phyloP scores from a whole-genome alignment of 148 eudicot genomes.

The Nepenthes gracilis region DNA sequence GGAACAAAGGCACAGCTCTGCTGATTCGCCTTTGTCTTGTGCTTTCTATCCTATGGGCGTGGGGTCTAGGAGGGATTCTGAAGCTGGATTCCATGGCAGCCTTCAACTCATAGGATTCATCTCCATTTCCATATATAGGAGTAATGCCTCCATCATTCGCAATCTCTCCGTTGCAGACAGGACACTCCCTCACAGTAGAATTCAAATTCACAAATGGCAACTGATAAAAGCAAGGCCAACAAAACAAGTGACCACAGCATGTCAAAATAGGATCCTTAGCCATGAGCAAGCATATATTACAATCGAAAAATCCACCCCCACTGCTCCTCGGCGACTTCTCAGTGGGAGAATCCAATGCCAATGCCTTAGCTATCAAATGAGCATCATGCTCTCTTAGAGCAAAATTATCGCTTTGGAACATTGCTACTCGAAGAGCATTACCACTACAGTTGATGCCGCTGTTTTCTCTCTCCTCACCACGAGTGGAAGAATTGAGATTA shows the following conservation, averaged over 20 bases:
- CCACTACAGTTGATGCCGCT: neutral
- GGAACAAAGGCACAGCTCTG: slow-evolving; percentile 21
- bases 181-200: slow-evolving; percentile 40
- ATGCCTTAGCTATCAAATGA: slow-evolving; percentile 30
- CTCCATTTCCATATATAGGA: slow-evolving; percentile 39
- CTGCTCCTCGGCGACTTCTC: slow-evolving; percentile 12
- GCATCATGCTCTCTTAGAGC: slow-evolving; percentile 15
- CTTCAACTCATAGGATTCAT: neutral
- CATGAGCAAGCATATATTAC: slow-evolving; percentile 40
- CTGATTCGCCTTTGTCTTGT: slow-evolving; percentile 27
- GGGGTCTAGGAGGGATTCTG: slow-evolving; percentile 47
- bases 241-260: slow-evolving; percentile 55
- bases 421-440: neutral
- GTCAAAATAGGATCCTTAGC: slow-evolving; percentile 50
- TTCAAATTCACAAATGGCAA: slow-evolving; percentile 20
- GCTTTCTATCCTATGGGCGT: slow-evolving; percentile 43
- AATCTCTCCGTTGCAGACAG: slow-evolving; percentile 57
- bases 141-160: slow-evolving; percentile 16
- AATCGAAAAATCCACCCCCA: slow-evolving; percentile 38
- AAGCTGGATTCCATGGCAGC: slow-evolving; percentile 9
- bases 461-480: neutral
- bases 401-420: slow-evolving; percentile 10
- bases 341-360: slow-evolving; percentile 22
- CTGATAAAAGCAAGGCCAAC: slow-evolving; percentile 51
- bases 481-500: neutral